These are phyloP conservation scores for Mycena chlorophos DNA, from an alignment of 768 basidiomycete genomes.

Conservation along the genomic window DNA sequence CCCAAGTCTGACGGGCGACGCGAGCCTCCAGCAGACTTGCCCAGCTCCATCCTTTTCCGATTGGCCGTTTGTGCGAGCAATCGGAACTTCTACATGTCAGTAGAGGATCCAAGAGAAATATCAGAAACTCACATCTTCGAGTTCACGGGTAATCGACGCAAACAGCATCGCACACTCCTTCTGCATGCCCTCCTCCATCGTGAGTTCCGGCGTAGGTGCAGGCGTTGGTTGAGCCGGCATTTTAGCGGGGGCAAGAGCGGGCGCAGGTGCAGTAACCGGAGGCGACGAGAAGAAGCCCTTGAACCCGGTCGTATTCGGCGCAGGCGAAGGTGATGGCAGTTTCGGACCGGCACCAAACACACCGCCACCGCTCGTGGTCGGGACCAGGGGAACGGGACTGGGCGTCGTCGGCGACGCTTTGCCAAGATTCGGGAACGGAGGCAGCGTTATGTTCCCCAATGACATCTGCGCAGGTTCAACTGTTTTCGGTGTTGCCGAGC, in stretches of 20 bases:
- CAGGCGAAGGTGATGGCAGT: not conserved
- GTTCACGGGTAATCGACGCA: constrained; percentile 46
- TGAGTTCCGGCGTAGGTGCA: constrained; percentile 21
- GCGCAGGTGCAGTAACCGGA: too few species aligned
- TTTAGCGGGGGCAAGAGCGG: constrained; percentile 8
- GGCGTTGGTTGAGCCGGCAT: not conserved
- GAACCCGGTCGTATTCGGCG: not conserved
- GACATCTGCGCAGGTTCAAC: constrained; percentile 4
- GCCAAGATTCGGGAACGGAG: constrained; percentile 4
- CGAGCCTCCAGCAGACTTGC: constrained; percentile 39
- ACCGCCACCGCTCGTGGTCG: constrained; percentile 15
- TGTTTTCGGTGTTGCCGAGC: constrained; percentile 12
- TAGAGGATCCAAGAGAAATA: not conserved
- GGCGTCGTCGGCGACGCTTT: constrained; percentile 3
- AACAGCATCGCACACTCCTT: constrained; percentile 59
- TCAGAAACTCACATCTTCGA: constrained; percentile 54
- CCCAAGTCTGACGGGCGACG: constrained; percentile 48
- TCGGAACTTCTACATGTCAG: constrained; percentile 41
- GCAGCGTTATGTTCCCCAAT: constrained; percentile 10
- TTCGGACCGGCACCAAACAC: constrained; percentile 10
- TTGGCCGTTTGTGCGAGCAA: constrained; percentile 39
- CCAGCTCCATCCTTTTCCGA: constrained; percentile 36
- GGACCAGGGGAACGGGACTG: constrained; percentile 7
- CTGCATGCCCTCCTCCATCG: constrained; percentile 66
- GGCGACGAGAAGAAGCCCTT: not conserved